Base-by-base conservation (phyloP, 2,329 filamentous ascomycete species). In the Arthroderma sp. region DNA sequence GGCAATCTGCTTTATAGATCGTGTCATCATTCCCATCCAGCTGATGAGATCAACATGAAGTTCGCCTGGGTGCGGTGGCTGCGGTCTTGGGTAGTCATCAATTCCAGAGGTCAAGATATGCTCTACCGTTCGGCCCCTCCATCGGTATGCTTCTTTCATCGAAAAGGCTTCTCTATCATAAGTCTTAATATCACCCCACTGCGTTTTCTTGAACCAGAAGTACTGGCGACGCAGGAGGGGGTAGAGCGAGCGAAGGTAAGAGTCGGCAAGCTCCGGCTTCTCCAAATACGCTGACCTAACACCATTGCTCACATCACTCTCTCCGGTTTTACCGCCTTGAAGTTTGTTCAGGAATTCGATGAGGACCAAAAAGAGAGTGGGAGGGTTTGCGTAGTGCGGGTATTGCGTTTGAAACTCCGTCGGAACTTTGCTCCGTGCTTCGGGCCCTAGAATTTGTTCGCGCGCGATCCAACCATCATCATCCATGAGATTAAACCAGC, bases 11-110 rank as follows among this genome's bases (percentile, higher is more conserved):
- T 79, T 74, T 44, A 98, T 76, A n/a, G 83, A 82, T 52, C 82
- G 80, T 36, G 85, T 82, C 86, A 95, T 94, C 69, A 95, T 78
- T n/a, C 89, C 91, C 66, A 98, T 83, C 91, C 91, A 98, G 43
- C 85, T 85, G 62, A 98, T 83, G 44, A 96, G 73, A 64, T 98
- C 91, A 29, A 93, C 81, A 62, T 98, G 89, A 41, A 98, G 75
- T 75, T 98, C 91, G 56, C 86, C 89, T 0, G 91, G 89, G 62
- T 95, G 88, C 28, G 91, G 91, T 9, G 91, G 88, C 63, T 94
- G 86, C 6, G 91, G 75, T 40, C 91, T 85, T 41, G 91, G 91
- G 60, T 96, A 98, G 66, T 98, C 91, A 57, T 98, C 91, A 1
- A 98, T 76, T 2, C 91, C 91, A 43, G 87, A 94, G 4, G 91